Base-by-base conservation (phyloP, 169 alveolate species). In the Plasmodium ovale region DNA sequence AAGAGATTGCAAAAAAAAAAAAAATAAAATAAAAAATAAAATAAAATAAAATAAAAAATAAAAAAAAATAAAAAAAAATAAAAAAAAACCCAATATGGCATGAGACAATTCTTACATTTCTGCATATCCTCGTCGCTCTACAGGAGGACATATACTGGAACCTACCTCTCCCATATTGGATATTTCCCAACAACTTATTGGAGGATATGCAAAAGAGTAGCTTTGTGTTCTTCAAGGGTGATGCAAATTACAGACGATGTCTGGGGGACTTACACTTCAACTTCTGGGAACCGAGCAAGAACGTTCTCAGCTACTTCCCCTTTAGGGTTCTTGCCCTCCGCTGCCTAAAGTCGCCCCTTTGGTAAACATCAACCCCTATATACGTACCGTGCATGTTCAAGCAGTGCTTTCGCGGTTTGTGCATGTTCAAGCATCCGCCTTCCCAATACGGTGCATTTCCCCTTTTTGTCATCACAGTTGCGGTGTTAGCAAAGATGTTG, bases 161-260 rank as follows among this genome's bases (percentile, higher is more conserved):
- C 39, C 23, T 77, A 1, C 88, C 88, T 9, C 68, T 77, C 12
- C 88, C 88, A 33, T 77, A 77, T 19, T 77, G 88, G 88, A 39
- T 77, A 37, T 60, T 77, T 65, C 65, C 88, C 2, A 77, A 59
- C 31, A 67, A 14, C 4, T 54, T 77, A 35, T 51, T 77, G 31
- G 68, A 77, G 5, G 88, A 77, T 25, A 29, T 77, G 21, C 27
- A 77, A 77, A 27, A 47, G 62, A 77, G 77, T 53, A 42, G 53
- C 25, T 77, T 77, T 27, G 88, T 77, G 10, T 77, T 73, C 21
- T 77, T 77, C 54, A 77, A 77, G 37, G 88, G 88, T 12, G 88
- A 77, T 35, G 88, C 88, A 49, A 77, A 77, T 64, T 77, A 77
- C 47, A 65, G 88, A 31, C 42, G 88, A 25, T 77, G 88, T 27